Evolutionary conservation across 257 asterid genomes (phyloP).

Genomic region (Nyctanthes arbortristis): DNA sequence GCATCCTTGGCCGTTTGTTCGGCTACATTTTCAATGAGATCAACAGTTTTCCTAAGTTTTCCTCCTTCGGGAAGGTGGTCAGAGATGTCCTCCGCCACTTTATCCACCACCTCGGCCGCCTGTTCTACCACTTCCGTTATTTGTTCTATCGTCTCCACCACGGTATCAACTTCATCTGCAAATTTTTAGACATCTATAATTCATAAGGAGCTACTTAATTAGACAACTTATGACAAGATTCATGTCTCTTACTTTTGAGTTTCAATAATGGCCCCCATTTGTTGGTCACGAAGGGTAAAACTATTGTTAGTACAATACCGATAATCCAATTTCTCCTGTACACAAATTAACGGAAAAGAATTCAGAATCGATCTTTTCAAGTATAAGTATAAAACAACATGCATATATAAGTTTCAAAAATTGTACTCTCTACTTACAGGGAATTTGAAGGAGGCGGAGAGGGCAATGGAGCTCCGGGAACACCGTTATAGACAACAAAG

Average conservation of each 20-base stretch:
- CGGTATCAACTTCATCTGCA: slow-evolving; percentile 54
- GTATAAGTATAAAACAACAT: neutral
- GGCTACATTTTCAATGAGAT: slow-evolving; percentile 52
- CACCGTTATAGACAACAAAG: slow-evolving; percentile 24
- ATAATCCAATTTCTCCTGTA: slow-evolving; percentile 42
- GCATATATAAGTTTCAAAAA: neutral
- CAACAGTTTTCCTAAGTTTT: slow-evolving; percentile 39
- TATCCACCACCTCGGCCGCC: slow-evolving; percentile 55
- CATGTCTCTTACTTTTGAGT: slow-evolving; percentile 30
- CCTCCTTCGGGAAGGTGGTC: slow-evolving; percentile 51
- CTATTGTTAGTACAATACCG: slow-evolving; percentile 33
- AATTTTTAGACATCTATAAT: neutral
- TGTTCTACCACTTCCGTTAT: slow-evolving; percentile 57
- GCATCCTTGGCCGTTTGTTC: slow-evolving; percentile 51
- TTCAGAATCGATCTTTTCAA: neutral
- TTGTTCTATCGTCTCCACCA: slow-evolving; percentile 58
- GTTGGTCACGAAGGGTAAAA: slow-evolving; percentile 40
- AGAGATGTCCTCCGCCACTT: slow-evolving; percentile 55
- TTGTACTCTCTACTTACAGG: slow-evolving; percentile 22
- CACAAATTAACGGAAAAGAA: neutral
- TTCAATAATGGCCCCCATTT: slow-evolving; percentile 37
- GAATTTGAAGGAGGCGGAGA: slow-evolving; percentile 41
- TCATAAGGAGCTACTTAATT: neutral
- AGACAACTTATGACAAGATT: neutral
- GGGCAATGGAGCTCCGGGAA: slow-evolving; percentile 45